Evolutionary conservation across 257 asterid genomes (phyloP).

Genomic region (Capsicum pubescens): DNA sequence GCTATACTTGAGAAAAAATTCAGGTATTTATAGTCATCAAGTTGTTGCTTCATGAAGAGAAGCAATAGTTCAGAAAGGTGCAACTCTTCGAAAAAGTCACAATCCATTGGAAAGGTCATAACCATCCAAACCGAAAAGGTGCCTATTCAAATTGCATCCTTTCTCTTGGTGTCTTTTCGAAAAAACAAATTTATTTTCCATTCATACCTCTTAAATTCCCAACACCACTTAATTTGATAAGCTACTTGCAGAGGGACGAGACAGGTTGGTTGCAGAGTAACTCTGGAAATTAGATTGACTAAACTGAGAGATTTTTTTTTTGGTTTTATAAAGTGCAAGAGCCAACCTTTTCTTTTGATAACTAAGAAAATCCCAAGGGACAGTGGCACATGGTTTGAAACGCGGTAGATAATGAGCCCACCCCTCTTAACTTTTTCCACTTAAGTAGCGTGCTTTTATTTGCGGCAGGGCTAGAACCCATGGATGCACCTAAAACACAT

Average conservation of each 20-base stretch:
- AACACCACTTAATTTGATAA: background rate
- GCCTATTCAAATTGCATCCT: too few species aligned
- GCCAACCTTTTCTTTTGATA: background rate
- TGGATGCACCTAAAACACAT: background rate
- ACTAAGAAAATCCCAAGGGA: background rate
- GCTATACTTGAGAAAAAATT: too few species aligned
- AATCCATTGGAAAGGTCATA: too few species aligned
- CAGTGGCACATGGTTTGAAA: constrained; percentile 15
- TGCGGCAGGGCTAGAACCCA: background rate
- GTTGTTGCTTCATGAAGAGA: too few species aligned
- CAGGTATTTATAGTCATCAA: too few species aligned
- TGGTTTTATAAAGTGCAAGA: background rate
- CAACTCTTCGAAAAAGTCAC: too few species aligned
- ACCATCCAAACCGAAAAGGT: too few species aligned
- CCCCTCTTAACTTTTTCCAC: background rate
- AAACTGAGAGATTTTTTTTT: background rate
- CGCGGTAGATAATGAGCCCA: background rate
- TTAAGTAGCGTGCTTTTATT: background rate
- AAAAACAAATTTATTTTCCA: too few species aligned
- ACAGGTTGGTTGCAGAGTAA: background rate
- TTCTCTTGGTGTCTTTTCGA: too few species aligned
- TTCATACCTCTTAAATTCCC: too few species aligned
- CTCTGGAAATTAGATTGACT: background rate
- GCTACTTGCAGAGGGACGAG: constrained; percentile 21
- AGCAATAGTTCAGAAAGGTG: too few species aligned